Base-by-base conservation (phyloP, 345 rosid genomes). In the Ricinus communis region DNA sequence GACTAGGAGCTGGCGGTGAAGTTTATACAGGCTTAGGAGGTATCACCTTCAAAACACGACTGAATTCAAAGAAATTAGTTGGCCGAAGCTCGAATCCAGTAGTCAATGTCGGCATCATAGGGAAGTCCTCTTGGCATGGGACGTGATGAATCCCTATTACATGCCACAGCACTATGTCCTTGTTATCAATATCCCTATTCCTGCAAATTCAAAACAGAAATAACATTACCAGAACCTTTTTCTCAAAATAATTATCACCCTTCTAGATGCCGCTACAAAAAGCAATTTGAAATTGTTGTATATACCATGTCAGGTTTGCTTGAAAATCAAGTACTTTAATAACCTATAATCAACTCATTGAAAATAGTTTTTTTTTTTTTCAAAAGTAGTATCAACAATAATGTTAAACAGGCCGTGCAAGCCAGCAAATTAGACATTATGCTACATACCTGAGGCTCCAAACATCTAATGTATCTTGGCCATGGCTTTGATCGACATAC, bases 111-210 rank as follows among this genome's bases (percentile, higher is more conserved):
- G 91, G 86, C 91, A 85, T 85, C 62, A 82, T 13, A 1, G 89
- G 89, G 25, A 49, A 86, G 74, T 88, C 90, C 76, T 87, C 91
- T 41, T 88, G 87, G 60, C 84, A 72, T 11, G 93, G 87, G 0
- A 84, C 72, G 30, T 88, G 88, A 49, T 84, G 88, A 33, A 83
- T 74, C 1, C 90, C 88, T n/a, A 86, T 14, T 0, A 77, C 77
- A 67, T 86, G 79, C 93, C 88, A 84, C 28, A 86, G 55, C 19
- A 86, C 92, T 22, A 88, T 84, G 64, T 86, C 90, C 66, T 73
- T 67, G 18, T 83, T 83, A 68, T 84, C 88, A 46, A 88, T 86
- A 2, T 57, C 47, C 12, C 90, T 72, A 65, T 85, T 63, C 76
- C 83, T 83, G 82, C 59, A 43, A 41, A 25, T 30, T 18, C 46